Evolutionary conservation across 306 rosid genomes (phyloP).

Genomic region (Cicer chorassanicum): DNA sequence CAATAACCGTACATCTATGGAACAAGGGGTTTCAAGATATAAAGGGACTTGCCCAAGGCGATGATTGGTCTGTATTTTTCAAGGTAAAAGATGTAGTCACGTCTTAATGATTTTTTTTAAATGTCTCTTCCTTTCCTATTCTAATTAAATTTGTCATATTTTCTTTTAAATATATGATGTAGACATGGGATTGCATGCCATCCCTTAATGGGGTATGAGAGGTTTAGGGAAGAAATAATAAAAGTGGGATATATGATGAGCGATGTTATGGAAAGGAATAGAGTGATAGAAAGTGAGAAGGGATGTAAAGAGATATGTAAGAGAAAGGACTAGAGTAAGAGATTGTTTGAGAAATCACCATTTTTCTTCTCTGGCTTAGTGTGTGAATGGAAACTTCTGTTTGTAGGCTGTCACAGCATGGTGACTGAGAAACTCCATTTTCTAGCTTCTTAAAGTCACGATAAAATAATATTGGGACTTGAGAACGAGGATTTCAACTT

Average conservation of each 20-base stretch:
- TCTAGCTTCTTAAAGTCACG: neutral
- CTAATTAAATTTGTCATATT: constrained; percentile 4
- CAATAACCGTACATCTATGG: constrained; percentile 61
- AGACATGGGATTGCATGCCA: neutral
- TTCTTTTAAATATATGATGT: neutral
- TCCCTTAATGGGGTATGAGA: neutral
- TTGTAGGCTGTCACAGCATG: neutral
- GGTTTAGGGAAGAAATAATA: neutral
- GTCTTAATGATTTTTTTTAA: neutral
- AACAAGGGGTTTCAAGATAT: constrained; percentile 59
- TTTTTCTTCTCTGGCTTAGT: constrained; percentile 5
- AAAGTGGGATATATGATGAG: neutral
- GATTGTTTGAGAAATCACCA: constrained; percentile 32
- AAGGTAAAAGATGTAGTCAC: constrained; percentile 59
- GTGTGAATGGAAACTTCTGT: neutral
- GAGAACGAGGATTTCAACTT: neutral
- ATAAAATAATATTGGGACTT: neutral
- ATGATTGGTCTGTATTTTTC: constrained; percentile 69
- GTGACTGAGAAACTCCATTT: neutral
- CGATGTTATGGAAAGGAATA: constrained; percentile 6
- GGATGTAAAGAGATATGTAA: neutral
- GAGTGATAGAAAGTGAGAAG: neutral
- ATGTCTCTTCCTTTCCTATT: constrained; percentile 27
- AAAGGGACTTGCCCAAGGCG: constrained; percentile 64
- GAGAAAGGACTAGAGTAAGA: neutral